Evolutionary conservation across 2,329 filamentous ascomycete species (phyloP), one percentile per base, ranked within the genome.

Genomic region (Arachnopeziza araneosa): DNA sequence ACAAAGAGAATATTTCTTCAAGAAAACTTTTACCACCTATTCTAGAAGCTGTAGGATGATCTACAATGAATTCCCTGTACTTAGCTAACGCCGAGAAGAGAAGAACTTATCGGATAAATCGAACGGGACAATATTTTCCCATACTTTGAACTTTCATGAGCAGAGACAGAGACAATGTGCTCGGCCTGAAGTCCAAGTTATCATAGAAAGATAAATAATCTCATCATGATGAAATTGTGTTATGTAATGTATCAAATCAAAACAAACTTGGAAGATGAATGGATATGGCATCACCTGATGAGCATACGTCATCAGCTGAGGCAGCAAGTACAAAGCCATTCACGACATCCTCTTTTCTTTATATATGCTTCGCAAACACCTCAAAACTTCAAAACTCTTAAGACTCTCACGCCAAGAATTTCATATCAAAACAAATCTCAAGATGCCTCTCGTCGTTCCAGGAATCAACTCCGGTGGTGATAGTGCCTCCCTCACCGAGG

Each of bases 391-490:
- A 44, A 44, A 44, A 17, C 36, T 44, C 17, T 44, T 14, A 6
- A 14, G 17, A 44, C 36, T 44, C 4, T 12, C 10, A 44, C 12
- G 17, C 17, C 6, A 14, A 44, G 17, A 44, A 44, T 12, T 44
- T 8, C 36, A 44, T 44, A 44, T 9, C 36, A 44, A 44, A 14
- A 44, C 12, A 44, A 44, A 44, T 19, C 50, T 63, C 75, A 86
- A 72, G 6, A 82, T 88, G 85, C 85, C 85, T 82, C 84, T 87
- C 74, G 78, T 87, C 67, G 79, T 85, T 21, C 83, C 84, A 58
- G 82, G 81, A 69, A 75, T 86, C 67, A 84, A 77, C 64, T 77
- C 67, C 55, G 68, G 74, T 32, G 64, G 63, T 44, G 64, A 61
- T 48, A 60, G 61, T 32, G 54, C 24, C 24, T 61, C 60, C 71